Percentiles rank a stretch among this genome's conserved stretches.
phyloP scores from a whole-genome alignment of 169 alveolate genomes.

The Plasmodium yoelii region DNA sequence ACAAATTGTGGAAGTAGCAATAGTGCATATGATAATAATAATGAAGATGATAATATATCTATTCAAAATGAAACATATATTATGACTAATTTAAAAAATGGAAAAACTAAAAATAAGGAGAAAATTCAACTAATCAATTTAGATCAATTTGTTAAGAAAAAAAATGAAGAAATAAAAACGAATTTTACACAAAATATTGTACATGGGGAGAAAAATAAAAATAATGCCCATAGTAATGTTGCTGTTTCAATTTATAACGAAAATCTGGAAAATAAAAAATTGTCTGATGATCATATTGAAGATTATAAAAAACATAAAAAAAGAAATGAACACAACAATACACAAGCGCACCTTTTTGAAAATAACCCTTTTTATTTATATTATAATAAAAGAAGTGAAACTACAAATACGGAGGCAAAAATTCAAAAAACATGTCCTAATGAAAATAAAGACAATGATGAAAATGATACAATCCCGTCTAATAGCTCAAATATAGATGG shows the following conservation, averaged over 20 bases:
- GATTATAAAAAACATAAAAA: neutral
- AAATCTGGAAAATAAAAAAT: neutral
- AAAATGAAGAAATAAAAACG: too few relatives aligned
- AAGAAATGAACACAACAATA: too few relatives aligned
- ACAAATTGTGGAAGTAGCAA: too few relatives aligned
- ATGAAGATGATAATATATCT: neutral
- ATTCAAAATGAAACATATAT: slow-evolving; percentile 2
- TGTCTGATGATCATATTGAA: slow-evolving; percentile 2
- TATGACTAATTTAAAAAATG: too few relatives aligned
- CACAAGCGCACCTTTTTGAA: neutral
- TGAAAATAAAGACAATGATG: neutral
- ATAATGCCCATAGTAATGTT: neutral
- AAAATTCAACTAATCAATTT: too few relatives aligned
- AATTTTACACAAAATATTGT: too few relatives aligned
- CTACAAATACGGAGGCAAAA: slow-evolving; percentile 4
- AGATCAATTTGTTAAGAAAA: too few relatives aligned
- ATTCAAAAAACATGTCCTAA: neutral
- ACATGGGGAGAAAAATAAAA: neutral
- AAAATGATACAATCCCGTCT: too few relatives aligned
- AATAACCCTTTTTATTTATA: slow-evolving; percentile 33
- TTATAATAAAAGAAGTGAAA: neutral
- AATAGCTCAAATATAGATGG: too few relatives aligned
- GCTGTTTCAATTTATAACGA: neutral
- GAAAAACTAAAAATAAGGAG: too few relatives aligned
- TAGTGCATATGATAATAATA: neutral